Evolutionary conservation across 345 rosid species (phyloP).

Genomic region (Balakata baccata): DNA sequence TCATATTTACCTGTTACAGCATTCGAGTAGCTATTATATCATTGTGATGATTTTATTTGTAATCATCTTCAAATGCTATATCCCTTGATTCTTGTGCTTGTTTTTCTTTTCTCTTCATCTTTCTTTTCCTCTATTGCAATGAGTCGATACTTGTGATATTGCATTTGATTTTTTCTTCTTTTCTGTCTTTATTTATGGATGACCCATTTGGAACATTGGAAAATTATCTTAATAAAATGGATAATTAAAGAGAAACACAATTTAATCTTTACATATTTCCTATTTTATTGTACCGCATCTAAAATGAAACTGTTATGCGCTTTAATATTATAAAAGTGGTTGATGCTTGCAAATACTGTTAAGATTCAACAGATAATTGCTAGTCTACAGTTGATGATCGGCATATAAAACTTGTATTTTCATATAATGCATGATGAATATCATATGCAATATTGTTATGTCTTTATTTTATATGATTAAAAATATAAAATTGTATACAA

Average conservation of each 20-base stretch:
- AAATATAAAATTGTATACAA: too few species aligned
- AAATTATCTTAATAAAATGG: neutral
- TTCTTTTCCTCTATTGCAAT: neutral
- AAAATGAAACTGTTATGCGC: too few species aligned
- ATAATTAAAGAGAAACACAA: neutral
- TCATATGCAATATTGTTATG: neutral
- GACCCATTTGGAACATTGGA: neutral
- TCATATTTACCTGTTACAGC: constrained; percentile 16
- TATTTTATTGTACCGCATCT: neutral
- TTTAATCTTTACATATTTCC: neutral
- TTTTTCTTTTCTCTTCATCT: neutral
- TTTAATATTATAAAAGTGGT: neutral
- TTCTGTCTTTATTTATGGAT: neutral
- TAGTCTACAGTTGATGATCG: neutral
- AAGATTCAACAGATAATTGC: neutral
- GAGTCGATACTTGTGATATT: neutral
- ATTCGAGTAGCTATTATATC: too few species aligned
- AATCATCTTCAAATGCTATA: neutral
- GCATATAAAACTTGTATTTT: neutral
- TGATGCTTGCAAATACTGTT: neutral
- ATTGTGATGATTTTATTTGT: neutral
- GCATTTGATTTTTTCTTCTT: neutral
- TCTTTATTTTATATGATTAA: too few species aligned
- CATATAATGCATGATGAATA: neutral
- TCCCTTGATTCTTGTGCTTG: neutral